Base-by-base conservation (phyloP, 176 grass and related monocot species). In the Oryza nivara region DNA sequence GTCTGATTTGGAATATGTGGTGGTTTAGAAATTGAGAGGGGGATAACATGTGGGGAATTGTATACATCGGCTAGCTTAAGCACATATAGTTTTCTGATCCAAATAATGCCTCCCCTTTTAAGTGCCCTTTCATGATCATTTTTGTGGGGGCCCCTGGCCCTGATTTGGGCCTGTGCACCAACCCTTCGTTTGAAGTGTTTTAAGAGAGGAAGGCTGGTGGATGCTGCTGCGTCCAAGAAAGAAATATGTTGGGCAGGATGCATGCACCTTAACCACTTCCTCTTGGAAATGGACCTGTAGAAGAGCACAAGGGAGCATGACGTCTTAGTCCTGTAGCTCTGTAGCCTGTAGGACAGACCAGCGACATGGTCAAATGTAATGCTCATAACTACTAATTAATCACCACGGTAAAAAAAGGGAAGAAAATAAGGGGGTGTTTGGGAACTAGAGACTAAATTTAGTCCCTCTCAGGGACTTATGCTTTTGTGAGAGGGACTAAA, bases 181-280 rank as follows among this genome's bases (percentile, higher is more conserved):
- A 88, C 66, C 78, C 68, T 77, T 82, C 32, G 0, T 58, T 74
- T 64, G 69, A 78, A n/a, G 74, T 79, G 86, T 73, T 82, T 52
- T 67, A 28, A 73, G 73, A 28, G 68, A 41, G 40, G 80, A 88
- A 86, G 83, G 83, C 80, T 44, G 80, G 75, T 87, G 89, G 89
- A 90, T 90, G 84, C 89, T 67, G 20, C 84, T 28, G 54, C 54
- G 54, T 58, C 22, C n/a, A 3, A 67, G 68, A 75, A 74, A 74
- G 48, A 64, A 64, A 40, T 19, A 41, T 68, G 80, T 32, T 70
- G 75, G 49, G 75, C 84, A 75, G 64, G 89, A 87, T 90, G 84
- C 89, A 87, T 87, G 84, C 75, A 90, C 84, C 84, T 83, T 79
- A 87, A 84, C 75, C 75, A 75, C 80, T 68, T 58, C 41, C 22